Percentiles rank a stretch among this genome's conserved stretches.
Conservation (phyloP, 371 early-diverging fungal genomes). For the Lichtheimia corymbifera region DNA sequence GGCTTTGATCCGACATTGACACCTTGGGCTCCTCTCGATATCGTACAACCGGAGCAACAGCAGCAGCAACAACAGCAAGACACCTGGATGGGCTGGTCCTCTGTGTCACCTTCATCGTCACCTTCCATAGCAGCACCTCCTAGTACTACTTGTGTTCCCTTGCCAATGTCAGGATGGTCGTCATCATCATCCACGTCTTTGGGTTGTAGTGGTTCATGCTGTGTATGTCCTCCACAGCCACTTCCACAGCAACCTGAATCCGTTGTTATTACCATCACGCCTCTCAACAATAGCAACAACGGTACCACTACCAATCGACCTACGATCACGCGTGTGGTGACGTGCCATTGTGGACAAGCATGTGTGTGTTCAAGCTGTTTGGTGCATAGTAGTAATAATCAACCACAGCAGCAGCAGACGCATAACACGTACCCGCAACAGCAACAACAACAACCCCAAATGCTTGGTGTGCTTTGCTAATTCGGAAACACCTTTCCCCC, state of each 20-base stretch:
- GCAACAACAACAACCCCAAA: too few relatives aligned
- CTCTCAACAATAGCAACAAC: slow-evolving; percentile 16
- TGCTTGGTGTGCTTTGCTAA: too few relatives aligned
- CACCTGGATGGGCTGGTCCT: background rate
- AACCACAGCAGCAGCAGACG: background rate
- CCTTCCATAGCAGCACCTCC: background rate
- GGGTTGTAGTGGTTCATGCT: slow-evolving; percentile 26
- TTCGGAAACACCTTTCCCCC: too few relatives aligned
- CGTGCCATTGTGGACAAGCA: slow-evolving; percentile 24
- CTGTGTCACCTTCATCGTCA: background rate
- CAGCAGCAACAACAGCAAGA: slow-evolving; percentile 17
- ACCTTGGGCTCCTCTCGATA: background rate
- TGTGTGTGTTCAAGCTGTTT: slow-evolving; percentile 30
- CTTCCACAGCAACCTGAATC: slow-evolving; percentile 29
- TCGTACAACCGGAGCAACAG: slow-evolving; percentile 1
- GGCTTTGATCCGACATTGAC: background rate
- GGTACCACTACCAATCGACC: slow-evolving; percentile 1
- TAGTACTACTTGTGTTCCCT: background rate
- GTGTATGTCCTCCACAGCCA: slow-evolving; percentile 10
- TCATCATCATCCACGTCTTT: background rate
- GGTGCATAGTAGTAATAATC: slow-evolving; percentile 22
- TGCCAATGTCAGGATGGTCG: background rate
- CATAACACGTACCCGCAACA: too few relatives aligned
- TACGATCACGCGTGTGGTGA: slow-evolving; percentile 25
- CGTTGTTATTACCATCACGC: slow-evolving; percentile 49